A percentile compares a stretch with the other conserved stretches of the same genome.
Conservation (phyloP, 305 asterid species). For the Solanum hybrid region DNA sequence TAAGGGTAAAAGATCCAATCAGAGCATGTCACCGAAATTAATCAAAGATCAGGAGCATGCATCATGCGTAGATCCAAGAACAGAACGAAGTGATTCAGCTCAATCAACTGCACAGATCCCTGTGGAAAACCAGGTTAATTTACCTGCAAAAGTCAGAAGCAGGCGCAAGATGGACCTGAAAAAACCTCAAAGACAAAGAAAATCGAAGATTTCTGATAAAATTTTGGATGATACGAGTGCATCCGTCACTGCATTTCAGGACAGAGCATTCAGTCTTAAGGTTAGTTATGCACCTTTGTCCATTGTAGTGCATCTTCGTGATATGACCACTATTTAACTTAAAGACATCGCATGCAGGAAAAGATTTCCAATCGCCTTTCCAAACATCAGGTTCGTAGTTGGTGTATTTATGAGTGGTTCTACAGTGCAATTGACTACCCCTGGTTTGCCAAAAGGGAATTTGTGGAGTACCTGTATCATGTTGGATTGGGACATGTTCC, state of each 20-base stretch:
- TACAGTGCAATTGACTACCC: slow-evolving; percentile 96
- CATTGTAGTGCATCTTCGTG: slow-evolving; percentile 8
- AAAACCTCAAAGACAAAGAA: slow-evolving; percentile 38
- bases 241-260: slow-evolving; percentile 32
- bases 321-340: background rate
- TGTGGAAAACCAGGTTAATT: slow-evolving; percentile 35
- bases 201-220: slow-evolving; percentile 43
- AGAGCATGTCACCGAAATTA: slow-evolving; percentile 47
- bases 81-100: slow-evolving; percentile 77
- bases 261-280: slow-evolving; percentile 36
- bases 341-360: slow-evolving; percentile 33
- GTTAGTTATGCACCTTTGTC: slow-evolving; percentile 20
- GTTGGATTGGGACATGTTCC: slow-evolving; percentile 94
- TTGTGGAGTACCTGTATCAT: slow-evolving; percentile 84
- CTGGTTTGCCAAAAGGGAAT: slow-evolving; percentile 89
- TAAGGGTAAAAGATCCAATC: slow-evolving; percentile 50
- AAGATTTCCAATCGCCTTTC: slow-evolving; percentile 53
- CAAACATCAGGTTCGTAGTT: slow-evolving; percentile 54
- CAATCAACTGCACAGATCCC: slow-evolving; percentile 53
- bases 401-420: slow-evolving; percentile 95
- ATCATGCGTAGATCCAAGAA: slow-evolving; percentile 44
- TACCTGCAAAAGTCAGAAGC: slow-evolving; percentile 62
- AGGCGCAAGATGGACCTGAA: slow-evolving; percentile 61
- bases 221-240: slow-evolving; percentile 34
- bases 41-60: slow-evolving; percentile 53